Evolutionary conservation across 1,139 yeast species (phyloP).

Genomic region (Candida sojae): DNA sequence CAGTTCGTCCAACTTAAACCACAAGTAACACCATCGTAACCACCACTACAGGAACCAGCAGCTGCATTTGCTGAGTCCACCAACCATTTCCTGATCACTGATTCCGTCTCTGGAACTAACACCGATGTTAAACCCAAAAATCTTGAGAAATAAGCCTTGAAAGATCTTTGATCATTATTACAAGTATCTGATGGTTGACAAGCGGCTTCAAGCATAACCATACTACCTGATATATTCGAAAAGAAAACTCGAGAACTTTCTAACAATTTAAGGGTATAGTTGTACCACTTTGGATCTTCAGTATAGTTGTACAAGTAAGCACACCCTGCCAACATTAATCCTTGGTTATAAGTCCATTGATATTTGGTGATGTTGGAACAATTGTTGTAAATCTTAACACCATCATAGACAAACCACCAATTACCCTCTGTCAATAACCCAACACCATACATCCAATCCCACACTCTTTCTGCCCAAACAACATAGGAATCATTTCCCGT

Average conservation of each 20-base stretch:
- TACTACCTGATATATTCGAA: constrained; percentile 42
- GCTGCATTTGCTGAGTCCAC: constrained; percentile 75
- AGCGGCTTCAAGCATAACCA: constrained; percentile 76
- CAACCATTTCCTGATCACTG: constrained; percentile 52
- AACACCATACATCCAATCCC: constrained; percentile 77
- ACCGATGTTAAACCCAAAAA: constrained; percentile 75
- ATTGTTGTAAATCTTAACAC: constrained; percentile 63
- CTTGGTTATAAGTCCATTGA: constrained; percentile 91
- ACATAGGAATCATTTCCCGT: constrained; percentile 73
- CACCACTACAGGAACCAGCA: constrained; percentile 82
- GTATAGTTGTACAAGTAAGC: constrained; percentile 83
- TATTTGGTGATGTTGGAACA: constrained; percentile 60
- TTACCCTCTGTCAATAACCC: constrained; percentile 53
- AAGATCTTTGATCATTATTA: constrained; percentile 87
- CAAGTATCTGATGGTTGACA: constrained; percentile 67
- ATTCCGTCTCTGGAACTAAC: constrained; percentile 64
- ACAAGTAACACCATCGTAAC: constrained; percentile 86
- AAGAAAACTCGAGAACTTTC: constrained; percentile 57
- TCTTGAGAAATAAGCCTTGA: constrained; percentile 80
- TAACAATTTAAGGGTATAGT: constrained; percentile 55
- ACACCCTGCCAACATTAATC: constrained; percentile 74
- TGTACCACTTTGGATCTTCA: constrained; percentile 65
- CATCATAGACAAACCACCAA: constrained; percentile 69
- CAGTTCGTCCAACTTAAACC: constrained; percentile 74
- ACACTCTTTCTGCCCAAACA: constrained; percentile 77